These are phyloP conservation scores for Myxozyma mucilagina DNA, from an alignment of 805 yeast genomes.

Conservation along the genomic window DNA sequence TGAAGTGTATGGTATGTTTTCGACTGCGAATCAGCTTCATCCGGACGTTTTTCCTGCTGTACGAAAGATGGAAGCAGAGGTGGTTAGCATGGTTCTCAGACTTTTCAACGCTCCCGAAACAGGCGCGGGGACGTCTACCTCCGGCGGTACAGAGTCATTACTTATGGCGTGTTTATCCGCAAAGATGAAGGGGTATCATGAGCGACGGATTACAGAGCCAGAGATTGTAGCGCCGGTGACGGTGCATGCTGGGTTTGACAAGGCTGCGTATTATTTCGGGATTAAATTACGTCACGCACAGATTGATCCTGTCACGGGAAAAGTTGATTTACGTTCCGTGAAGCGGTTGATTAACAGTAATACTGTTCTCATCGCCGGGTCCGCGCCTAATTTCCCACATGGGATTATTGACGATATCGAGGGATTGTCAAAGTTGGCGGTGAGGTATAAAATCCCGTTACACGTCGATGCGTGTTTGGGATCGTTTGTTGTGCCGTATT, in stretches of 20 bases:
- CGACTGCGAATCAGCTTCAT: slow-evolving; percentile 91
- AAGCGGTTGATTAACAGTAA: slow-evolving; percentile 67
- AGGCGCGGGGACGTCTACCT: slow-evolving; percentile 79
- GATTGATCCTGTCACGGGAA: slow-evolving; percentile 62
- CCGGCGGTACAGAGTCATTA: slow-evolving; percentile 95
- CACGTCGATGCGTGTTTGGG: slow-evolving; percentile 98
- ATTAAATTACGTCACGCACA: slow-evolving; percentile 82
- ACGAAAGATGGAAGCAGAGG: slow-evolving; percentile 94
- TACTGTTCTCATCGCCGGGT: slow-evolving; percentile 83
- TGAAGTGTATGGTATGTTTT: slow-evolving; percentile 68
- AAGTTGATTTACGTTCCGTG: slow-evolving; percentile 67
- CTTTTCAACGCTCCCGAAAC: slow-evolving; percentile 78
- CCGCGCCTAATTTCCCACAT: slow-evolving; percentile 97
- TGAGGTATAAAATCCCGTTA: slow-evolving; percentile 71
- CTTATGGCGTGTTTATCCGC: slow-evolving; percentile 86
- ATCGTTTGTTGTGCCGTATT: slow-evolving; percentile 81
- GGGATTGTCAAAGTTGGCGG: slow-evolving; percentile 63
- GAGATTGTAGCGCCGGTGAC: slow-evolving; percentile 89
- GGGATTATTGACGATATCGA: slow-evolving; percentile 92
- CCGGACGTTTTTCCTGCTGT: slow-evolving; percentile 98
- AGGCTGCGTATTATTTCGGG: slow-evolving; percentile 87
- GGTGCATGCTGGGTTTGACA: slow-evolving; percentile 92
- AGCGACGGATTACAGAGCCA: slow-evolving; percentile 63
- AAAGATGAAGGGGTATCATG: slow-evolving; percentile 61
- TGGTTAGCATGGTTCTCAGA: slow-evolving; percentile 76